Base-by-base conservation (phyloP, 2,329 filamentous ascomycete genomes). In the Bretziella fagacearum region DNA sequence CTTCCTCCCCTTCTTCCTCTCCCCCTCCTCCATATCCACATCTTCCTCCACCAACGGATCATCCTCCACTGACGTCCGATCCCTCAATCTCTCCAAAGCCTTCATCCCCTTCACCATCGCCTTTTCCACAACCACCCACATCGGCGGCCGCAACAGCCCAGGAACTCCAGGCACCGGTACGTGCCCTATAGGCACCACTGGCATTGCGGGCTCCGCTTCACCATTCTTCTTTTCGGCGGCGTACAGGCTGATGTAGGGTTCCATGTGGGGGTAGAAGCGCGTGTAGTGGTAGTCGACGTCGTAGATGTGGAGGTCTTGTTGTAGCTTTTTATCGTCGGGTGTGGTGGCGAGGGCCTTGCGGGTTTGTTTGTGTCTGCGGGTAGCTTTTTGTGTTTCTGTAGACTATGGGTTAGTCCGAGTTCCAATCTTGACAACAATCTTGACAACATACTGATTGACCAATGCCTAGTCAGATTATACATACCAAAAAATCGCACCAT, bases 401-500 rank as follows among this genome's bases (percentile, higher is more conserved):
- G 20, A 42, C 20, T 37, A 25, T 6, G 20, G n/a, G n/a, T 7
- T 26, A 26, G 20, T n/a, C n/a, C n/a, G n/a, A n/a, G n/a, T n/a
- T n/a, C n/a, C n/a, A n/a, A n/a, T n/a, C n/a, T n/a, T n/a, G n/a
- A n/a, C n/a, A n/a, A n/a, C n/a, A n/a, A n/a, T n/a, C n/a, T n/a
- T n/a, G n/a, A n/a, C n/a, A n/a, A n/a, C n/a, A n/a, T n/a, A n/a
- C n/a, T 36, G 15, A 25, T 20, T 13, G 8, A 22, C 2, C n/a
- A n/a, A 30, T 30, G 6, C 4, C n/a, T n/a, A n/a, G n/a, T n/a
- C n/a, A n/a, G n/a, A n/a, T n/a, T n/a, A n/a, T n/a, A 56, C 70
- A 44, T 66, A 82, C 83, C 84, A 61, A 89, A 89, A 59, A 91
- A 91, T 23, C 84, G 69, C 44, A 89, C 75, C 73, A 84, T 87